These are phyloP conservation scores for Paramecium caudatum DNA, from an alignment of 73 alveolate species.

Conservation along the genomic window DNA sequence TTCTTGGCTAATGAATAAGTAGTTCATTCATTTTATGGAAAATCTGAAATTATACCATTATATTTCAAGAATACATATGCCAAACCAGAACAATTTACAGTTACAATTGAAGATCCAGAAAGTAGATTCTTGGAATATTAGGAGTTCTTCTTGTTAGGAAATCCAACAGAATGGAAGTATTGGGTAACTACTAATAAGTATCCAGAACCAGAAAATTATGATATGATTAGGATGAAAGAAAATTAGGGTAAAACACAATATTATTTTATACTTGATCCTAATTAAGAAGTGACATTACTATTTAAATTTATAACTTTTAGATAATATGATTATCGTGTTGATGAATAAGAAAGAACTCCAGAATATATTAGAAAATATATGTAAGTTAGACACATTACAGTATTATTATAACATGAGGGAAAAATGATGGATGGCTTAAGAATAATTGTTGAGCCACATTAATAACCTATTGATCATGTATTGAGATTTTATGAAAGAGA, in stretches of 20 bases:
- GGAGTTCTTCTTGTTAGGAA: conserved; percentile 16
- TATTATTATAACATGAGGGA: conserved; percentile 28
- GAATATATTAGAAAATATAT: conserved; percentile 55
- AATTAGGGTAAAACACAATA: not conserved
- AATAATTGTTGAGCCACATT: conserved; percentile 64
- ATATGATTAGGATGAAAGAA: conserved; percentile 37
- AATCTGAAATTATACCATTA: conserved; percentile 42
- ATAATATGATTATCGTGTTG: not conserved
- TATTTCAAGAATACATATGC: conserved; percentile 25
- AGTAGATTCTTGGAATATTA: conserved; percentile 3
- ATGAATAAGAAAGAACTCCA: not conserved
- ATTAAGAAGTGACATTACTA: conserved; percentile 38
- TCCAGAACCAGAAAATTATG: conserved; percentile 58
- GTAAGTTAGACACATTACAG: conserved; percentile 22
- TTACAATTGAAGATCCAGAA: conserved; percentile 59
- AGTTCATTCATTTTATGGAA: conserved; percentile 43
- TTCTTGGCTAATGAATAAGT: conserved; percentile 36
- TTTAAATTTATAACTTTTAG: conserved; percentile 62
- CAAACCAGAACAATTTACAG: not conserved
- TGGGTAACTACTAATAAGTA: conserved; percentile 41
- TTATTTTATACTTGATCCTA: conserved; percentile 47
- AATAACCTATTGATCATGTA: conserved; percentile 70
- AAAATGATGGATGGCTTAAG: conserved; percentile 73
- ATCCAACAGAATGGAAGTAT: conserved; percentile 66
- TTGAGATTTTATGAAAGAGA: conserved; percentile 77